phyloP scores from a whole-genome alignment of 176 grass and related monocot species.

The Bolboschoenus planiculmis region DNA sequence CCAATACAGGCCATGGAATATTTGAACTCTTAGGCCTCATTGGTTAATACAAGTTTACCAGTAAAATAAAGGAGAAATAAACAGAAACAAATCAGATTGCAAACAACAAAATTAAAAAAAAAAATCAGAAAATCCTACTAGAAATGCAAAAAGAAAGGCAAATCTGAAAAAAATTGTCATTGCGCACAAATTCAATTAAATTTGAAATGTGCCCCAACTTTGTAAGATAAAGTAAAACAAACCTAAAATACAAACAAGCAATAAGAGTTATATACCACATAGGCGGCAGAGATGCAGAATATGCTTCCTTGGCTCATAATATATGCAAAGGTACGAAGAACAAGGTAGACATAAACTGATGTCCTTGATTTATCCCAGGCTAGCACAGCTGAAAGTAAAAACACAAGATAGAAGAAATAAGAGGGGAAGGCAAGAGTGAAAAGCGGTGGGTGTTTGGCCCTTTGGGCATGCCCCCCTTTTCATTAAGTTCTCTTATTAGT shows the following conservation, averaged over 20 bases:
- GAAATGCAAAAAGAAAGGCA: neutral
- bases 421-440: neutral
- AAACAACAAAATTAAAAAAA: neutral
- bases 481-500: neutral
- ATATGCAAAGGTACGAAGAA: conserved; percentile 53
- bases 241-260: neutral
- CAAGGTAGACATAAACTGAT: conserved; percentile 47
- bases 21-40: neutral
- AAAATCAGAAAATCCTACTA: neutral
- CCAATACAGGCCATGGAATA: neutral
- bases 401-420: conserved; percentile 4
- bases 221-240: neutral
- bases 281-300: conserved; percentile 57
- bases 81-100: neutral
- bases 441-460: neutral
- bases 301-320: conserved; percentile 82
- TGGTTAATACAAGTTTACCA: neutral
- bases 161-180: neutral
- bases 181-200: neutral
- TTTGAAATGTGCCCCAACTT: neutral
- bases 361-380: conserved; percentile 47
- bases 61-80: neutral
- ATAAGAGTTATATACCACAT: conserved; percentile 36
- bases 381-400: conserved; percentile 53
- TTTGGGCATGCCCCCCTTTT: neutral